These are phyloP conservation scores for Aspergillus sergii DNA, from an alignment of 2,329 filamentous ascomycete species.

Conservation along the genomic window DNA sequence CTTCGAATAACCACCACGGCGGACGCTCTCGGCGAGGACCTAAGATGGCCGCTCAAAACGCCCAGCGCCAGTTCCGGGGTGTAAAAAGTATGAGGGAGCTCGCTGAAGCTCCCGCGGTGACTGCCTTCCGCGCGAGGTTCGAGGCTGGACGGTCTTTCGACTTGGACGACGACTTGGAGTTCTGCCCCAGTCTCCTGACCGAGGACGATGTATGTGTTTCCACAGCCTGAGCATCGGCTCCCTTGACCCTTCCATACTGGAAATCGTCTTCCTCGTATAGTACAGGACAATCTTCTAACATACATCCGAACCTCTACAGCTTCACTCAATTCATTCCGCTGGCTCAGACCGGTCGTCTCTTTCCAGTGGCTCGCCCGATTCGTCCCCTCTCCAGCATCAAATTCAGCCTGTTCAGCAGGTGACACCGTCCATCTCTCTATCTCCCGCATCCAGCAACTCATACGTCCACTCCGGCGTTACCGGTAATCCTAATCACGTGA, in stretches of 20 bases:
- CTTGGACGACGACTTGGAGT: conserved; percentile 92
- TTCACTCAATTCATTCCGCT: conserved; percentile 87
- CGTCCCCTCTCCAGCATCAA: conserved; percentile 86
- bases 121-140: conserved; percentile 81
- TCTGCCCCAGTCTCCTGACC: conserved; percentile 88
- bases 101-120: conserved; percentile 73
- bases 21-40: conserved; percentile 84
- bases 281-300: conserved; percentile 21
- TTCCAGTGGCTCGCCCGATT: conserved; percentile 89
- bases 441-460: conserved; percentile 57
- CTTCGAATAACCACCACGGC: conserved; percentile 76
- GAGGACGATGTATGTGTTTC: conserved; percentile 76
- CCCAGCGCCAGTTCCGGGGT: conserved; percentile 82
- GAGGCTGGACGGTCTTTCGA: conserved; percentile 93
- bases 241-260: conserved; percentile 1
- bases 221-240: conserved; percentile 1
- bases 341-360: conserved; percentile 91
- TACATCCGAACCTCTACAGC: conserved; percentile 51
- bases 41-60: conserved; percentile 77
- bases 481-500: conserved; percentile 69
- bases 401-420: conserved; percentile 72
- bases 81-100: conserved; percentile 86
- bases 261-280: background rate
- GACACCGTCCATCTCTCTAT: conserved; percentile 73
- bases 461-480: conserved; percentile 68